Evolutionary conservation across 495 filamentous ascomycete species (phyloP), one percentile per base, ranked within the genome.

Genomic region (Staphylotrichum longicolle): DNA sequence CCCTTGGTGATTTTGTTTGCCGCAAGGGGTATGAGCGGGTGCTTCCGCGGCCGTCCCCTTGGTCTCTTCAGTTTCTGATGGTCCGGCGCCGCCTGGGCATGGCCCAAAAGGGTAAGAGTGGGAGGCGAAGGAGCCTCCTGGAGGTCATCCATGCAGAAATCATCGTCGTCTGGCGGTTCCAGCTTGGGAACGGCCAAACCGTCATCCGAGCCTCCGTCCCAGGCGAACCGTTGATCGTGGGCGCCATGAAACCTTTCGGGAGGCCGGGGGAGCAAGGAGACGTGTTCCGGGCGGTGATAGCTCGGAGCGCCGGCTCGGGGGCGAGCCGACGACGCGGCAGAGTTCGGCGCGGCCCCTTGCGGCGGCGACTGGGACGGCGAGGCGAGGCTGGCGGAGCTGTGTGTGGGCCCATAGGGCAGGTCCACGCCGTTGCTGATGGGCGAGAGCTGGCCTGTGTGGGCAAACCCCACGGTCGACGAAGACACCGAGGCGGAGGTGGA

Each of bases 1-100:
- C 89, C 90, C 67, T 95, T 94, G 51, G 90, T 85, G 57, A 88
- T 72, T 65, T 94, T 94, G 72, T 79, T 83, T 35, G 72, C 70
- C 11, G 67, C 61, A 42, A 73, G 62, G 51, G 81, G 75, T 7
- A 81, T 80, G 41, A 88, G 77, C 14, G 91, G 91, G 68, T 95
- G 85, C 75, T 96, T 96, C 75, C 92, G 80, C 55, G 92, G 92
- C 30, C 92, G 85, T 30, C 92, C 92, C 70, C 92, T 84, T 14
- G 83, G 83, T 60, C 86, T 70, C 66, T 86, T 87, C 33, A 71
- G 67, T 52, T 76, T 79, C 14, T 70, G 37, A 39, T 39, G 0
- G 37, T 10, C 37, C 6, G 10, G 37, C 37, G 37, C 37, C 10
- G 6, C 37, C 37, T 39, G 37, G 37, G 37, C 6, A 39, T 39